Base-by-base conservation (phyloP, 441 rosid genomes). In the Sinapis alba region DNA sequence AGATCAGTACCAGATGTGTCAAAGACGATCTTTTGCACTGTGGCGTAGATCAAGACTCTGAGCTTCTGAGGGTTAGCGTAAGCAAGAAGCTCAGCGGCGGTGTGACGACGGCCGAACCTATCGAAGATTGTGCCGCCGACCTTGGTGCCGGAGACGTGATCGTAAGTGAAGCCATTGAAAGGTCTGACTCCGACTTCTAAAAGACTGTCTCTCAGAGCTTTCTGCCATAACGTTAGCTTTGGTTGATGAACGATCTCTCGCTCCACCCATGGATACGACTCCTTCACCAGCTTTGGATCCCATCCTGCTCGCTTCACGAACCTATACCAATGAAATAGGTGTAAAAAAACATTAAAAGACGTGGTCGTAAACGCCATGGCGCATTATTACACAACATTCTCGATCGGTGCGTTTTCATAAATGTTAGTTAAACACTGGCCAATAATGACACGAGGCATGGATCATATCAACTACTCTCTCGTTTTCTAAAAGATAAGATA, bases 231-330 rank as follows among this genome's bases (percentile, higher is more conserved):
- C 7, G 87, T 86, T 28, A 83, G 78, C 65, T 79, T 81, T 2
- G 98, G 98, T 66, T 76, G 79, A 71, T 89, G 91, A 64, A 90
- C 96, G 19, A 96, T 89, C 58, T 84, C 87, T 59, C 78, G 76
- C 86, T 96, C 99, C 27, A 96, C 85, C 99, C 99, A 96, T 34
- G 90, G 87, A 69, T 90, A 93, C 23, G 99, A 96, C 73, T 91
- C 83, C 10, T 88, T 91, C 82, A 93, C 99, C 76, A 96, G 78
- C 84, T 80, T 88, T 62, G 68, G 83, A 83, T 93, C 94, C 99
- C 99, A 93, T 12, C 99, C 96, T n/a, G 78, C 84, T 76, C 88
- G 85, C 80, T 75, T 65, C 69, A 93, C 87, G 66, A 96, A 95
- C 87, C 99, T 67, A 51, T 2, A 12, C 70, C 1, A 50, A 7